phyloP scores from a whole-genome alignment of 208 protist genomes.

The Novymonas esmeraldas region DNA sequence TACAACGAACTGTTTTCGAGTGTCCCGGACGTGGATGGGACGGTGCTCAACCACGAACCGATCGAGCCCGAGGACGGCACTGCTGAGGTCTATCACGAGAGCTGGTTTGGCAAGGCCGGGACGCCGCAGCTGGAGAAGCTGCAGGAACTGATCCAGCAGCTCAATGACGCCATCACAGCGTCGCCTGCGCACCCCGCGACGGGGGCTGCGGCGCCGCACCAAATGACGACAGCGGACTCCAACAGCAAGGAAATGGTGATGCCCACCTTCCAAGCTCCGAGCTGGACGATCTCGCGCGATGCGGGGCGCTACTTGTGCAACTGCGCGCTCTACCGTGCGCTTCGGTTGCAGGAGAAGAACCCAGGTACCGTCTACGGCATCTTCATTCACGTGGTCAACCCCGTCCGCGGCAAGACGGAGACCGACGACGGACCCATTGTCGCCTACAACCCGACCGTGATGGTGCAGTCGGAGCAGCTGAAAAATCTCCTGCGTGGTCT shows the following conservation, averaged over 20 bases:
- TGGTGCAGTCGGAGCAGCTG: slow-evolving; percentile 29
- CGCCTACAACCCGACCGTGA: slow-evolving; percentile 39
- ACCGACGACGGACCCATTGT: slow-evolving; percentile 18
- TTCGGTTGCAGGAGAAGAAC: slow-evolving; percentile 57
- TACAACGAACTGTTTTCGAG: slow-evolving; percentile 68
- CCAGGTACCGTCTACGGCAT: slow-evolving; percentile 31
- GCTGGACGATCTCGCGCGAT: slow-evolving; percentile 55
- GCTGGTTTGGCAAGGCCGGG: slow-evolving; percentile 43
- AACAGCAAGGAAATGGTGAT: slow-evolving; percentile 30
- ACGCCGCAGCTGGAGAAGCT: slow-evolving; percentile 33
- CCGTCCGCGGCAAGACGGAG: slow-evolving; percentile 19
- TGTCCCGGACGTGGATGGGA: slow-evolving; percentile 46
- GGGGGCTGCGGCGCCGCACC: neutral
- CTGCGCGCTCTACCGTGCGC: slow-evolving; percentile 57
- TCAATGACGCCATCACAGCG: slow-evolving; percentile 21
- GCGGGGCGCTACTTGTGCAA: slow-evolving; percentile 82
- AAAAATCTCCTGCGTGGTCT: slow-evolving; percentile 28
- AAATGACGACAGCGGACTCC: neutral
- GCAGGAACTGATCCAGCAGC: slow-evolving; percentile 21
- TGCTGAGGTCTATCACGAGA: slow-evolving; percentile 35
- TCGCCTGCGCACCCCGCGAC: neutral
- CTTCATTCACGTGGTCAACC: slow-evolving; percentile 64
- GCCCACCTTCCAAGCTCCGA: slow-evolving; percentile 36
- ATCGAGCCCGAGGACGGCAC: slow-evolving; percentile 41
- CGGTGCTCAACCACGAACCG: slow-evolving; percentile 45